phyloP scores from a whole-genome alignment of 148 eudicot species.

The Chenopodium album region DNA sequence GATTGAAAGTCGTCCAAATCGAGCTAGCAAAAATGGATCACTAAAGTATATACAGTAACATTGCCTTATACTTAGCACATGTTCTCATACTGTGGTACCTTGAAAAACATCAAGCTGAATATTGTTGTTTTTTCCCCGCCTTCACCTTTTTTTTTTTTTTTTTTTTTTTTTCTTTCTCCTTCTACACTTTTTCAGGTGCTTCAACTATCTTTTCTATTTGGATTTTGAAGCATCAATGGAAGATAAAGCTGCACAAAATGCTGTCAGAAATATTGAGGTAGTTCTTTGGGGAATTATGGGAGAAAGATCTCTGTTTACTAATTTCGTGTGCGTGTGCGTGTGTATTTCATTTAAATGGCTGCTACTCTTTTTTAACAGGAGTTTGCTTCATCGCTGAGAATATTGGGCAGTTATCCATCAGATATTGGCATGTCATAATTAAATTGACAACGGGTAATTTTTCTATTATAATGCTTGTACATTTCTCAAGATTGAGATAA shows the following conservation, averaged over 20 bases:
- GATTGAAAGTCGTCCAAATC: slow-evolving; percentile 93
- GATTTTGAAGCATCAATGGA: slow-evolving; percentile 76
- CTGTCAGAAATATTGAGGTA: slow-evolving; percentile 60
- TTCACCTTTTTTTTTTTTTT: background rate
- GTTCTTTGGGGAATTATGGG: background rate
- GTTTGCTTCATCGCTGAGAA: slow-evolving; percentile 50
- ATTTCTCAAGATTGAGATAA: background rate
- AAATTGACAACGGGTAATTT: background rate
- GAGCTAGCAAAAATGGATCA: slow-evolving; percentile 47
- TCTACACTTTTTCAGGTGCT: slow-evolving; percentile 31
- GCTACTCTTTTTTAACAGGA: slow-evolving; percentile 38
- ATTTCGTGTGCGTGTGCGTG: background rate
- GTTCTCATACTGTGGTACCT: background rate
- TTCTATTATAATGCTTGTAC: background rate
- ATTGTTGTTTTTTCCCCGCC: background rate
- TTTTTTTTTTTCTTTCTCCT: background rate
- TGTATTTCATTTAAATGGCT: background rate
- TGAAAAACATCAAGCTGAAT: background rate
- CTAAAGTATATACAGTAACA: slow-evolving; percentile 42
- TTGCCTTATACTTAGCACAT: background rate
- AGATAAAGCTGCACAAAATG: slow-evolving; percentile 48
- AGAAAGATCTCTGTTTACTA: background rate
- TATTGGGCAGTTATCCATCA: slow-evolving; percentile 62
- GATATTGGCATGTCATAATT: slow-evolving; percentile 47
- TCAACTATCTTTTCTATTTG: slow-evolving; percentile 59